Base-by-base conservation (phyloP, 2,329 filamentous ascomycete species). In the Aspergillus eucalypticola region DNA sequence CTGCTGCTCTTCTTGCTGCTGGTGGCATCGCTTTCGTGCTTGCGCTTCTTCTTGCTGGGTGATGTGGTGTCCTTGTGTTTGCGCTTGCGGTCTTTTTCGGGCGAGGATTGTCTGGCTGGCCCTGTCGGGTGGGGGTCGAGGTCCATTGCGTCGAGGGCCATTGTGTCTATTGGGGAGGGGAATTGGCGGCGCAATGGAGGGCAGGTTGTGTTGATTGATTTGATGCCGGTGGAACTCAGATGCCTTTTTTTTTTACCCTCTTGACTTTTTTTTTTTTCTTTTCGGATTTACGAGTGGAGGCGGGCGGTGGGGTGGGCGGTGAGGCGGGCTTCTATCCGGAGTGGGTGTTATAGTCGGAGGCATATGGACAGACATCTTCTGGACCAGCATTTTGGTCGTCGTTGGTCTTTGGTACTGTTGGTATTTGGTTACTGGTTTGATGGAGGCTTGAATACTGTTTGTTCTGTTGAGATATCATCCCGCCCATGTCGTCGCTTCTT, bases 51-150 rank as follows among this genome's bases (percentile, higher is more conserved):
- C 56, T 67, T 68, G 25, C 61, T 64, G 27, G 77, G 73, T 5
- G 77, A 75, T 39, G 76, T 73, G 25, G 66, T 81, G 56, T 77
- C 75, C 69, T 81, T 82, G 66, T 76, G 71, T 62, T 78, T 79
- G 63, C 75, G 75, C 59, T 78, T 79, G 62, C 78, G 79, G 65
- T 75, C 65, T 53, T 67, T 67, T 35, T 79, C 76, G 19, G 67
- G 64, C 42, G 64, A 70, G 13, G 63, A 57, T 7, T 64, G 66
- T 15, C 58, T 63, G 21, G 61, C 57, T 38, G 63, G 25, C 13
- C 23, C 54, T 15, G 66, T 58, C 15, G 69, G 65, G 15, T 65
- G 64, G 13, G 65, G 67, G 54, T 76, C 75, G 44, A 77, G 67
- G 25, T 78, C 76, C 76, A 78, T 79, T 69, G 70, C 71, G 58